phyloP scores from a whole-genome alignment of 2,329 filamentous ascomycete species.

The Fusarium sp. region DNA sequence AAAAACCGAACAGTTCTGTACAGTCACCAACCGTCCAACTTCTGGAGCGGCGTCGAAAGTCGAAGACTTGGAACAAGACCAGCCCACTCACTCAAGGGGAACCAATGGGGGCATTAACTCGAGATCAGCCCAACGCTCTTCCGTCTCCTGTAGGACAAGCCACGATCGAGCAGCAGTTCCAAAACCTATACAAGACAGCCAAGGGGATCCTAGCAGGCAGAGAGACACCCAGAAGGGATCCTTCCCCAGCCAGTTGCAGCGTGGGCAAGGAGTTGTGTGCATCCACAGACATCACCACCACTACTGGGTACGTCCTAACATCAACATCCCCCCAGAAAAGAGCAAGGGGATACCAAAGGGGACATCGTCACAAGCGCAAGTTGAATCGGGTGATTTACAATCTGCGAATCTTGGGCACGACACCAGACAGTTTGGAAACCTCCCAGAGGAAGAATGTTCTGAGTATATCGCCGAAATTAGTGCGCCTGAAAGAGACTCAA shows the following conservation, averaged over 20 bases:
- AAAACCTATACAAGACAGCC: conserved; percentile 14
- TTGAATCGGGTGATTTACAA: conserved; percentile 44
- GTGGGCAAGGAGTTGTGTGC: conserved; percentile 57
- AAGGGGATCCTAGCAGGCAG: conserved; percentile 39
- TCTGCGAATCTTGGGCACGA: conserved; percentile 37
- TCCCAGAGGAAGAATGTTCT: conserved; percentile 40
- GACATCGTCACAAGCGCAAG: conserved; percentile 22
- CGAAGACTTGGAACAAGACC: conserved; percentile 13
- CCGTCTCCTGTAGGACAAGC: conserved; percentile 3
- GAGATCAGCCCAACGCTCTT: conserved; percentile 18
- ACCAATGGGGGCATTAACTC: conserved; percentile 10
- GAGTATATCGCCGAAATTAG: conserved; percentile 51
- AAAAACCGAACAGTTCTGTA: conserved; percentile 2
- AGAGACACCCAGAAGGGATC: conserved; percentile 15
- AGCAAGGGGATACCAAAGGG: not conserved
- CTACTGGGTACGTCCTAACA: conserved; percentile 67
- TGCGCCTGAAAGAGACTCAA: conserved; percentile 37
- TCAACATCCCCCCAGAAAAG: conserved; percentile 37
- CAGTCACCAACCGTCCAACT: conserved; percentile 5
- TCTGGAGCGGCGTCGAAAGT: conserved; percentile 10
- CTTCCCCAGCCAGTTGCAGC: conserved; percentile 27
- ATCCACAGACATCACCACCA: conserved; percentile 74
- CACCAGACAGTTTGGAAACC: conserved; percentile 33
- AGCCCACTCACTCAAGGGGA: conserved; percentile 14
- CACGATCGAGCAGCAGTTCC: not conserved